Evolutionary conservation across 768 basidiomycete genomes (phyloP), one percentile per base, ranked within the genome.

Genomic region (Sporobolomyces roseus): DNA sequence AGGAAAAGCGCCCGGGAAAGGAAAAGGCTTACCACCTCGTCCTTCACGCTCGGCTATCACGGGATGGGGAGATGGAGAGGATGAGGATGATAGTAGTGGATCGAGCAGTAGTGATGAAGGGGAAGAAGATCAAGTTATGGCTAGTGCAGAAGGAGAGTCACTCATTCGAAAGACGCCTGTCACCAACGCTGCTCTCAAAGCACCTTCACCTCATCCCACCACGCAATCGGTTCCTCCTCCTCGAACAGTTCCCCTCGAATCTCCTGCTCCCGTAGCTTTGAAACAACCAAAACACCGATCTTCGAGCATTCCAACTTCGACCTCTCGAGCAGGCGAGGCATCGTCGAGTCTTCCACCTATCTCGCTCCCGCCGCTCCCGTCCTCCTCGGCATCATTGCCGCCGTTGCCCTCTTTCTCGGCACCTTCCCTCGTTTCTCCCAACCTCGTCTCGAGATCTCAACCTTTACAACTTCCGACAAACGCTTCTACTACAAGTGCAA

Each of bases 1-100:
- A 1, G 67, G 67, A 10, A 69, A 69, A 23, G 67, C 49, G 2
- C 62, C 58, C 0, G 67, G 67, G 8, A 69, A 69, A 43, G 67
- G 67, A 5, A 69, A 69, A 29, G 62, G 54, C 5, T 56, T 58
- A 19, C 62, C 67, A 2, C 67, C 55, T 14, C 56, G 61, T 8
- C 45, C 54, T 32, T 35, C 49, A n/a, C 46, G 36, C 10, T 55
- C 52, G 27, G n/a, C 45, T 7, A 25, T 25, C n/a, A n/a, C n/a
- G 21, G 56, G 48, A 1, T 65, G 55, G 50, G 50, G 43, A 12
- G n/a, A 46, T 17, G 52, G 17, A 41, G 38, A 36, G 8, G 32
- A 58, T n/a, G n/a, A n/a, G n/a, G n/a, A n/a, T n/a, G n/a, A n/a
- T n/a, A n/a, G n/a, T n/a, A n/a, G n/a, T n/a, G n/a, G n/a, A n/a